Evolutionary conservation across 1,139 yeast genomes (phyloP), one percentile per base, ranked within the genome.

Genomic region (Saccharomycopsis phalli): DNA sequence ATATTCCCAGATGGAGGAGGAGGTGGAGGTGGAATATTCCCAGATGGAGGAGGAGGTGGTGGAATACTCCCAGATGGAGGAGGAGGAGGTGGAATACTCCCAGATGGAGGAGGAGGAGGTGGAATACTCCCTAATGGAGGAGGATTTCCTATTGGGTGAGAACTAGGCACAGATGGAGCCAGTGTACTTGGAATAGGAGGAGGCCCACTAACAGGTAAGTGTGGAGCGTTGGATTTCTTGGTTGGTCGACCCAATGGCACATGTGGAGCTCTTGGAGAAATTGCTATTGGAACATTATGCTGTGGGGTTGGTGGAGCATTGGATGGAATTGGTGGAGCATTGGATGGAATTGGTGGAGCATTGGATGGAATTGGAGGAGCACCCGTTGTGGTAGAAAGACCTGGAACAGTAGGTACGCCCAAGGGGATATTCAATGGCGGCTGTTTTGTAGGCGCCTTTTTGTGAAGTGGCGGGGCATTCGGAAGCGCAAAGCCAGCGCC

Each of bases 131-230:
- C 26, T 17, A 8, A 20, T 20, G 37, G 37, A 16, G 37, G 31
- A 14, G 33, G 36, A 11, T 44, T 35, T 17, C 42, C 36, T 13
- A 5, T n/a, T 17, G 7, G 36, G 21, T 6, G 10, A n/a, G 45
- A 34, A 6, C 29, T 21, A 11, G 44, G 41, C 8, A 41, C 38
- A 7, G 44, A 33, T 6, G 39, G 34, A 5, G 33, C 21, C 22
- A 38, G 41, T 17, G 44, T 28, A 23, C 18, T 16, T 20, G 33
- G 22, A 5, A 31, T 13, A 17, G 39, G 30, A 29, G 35, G 33
- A 17, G 39, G 20, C 22, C 10, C 10, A 19, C 25, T 20, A 8
- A 20, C 10, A 6, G 38, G 38, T 16, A 29, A 18, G 11, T 20
- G 34, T 8, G n/a, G n/a, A n/a, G n/a, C n/a, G n/a, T n/a, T n/a